Conservation (phyloP, 164 flowering plant species). For the Tetrastigma voinierianum region DNA sequence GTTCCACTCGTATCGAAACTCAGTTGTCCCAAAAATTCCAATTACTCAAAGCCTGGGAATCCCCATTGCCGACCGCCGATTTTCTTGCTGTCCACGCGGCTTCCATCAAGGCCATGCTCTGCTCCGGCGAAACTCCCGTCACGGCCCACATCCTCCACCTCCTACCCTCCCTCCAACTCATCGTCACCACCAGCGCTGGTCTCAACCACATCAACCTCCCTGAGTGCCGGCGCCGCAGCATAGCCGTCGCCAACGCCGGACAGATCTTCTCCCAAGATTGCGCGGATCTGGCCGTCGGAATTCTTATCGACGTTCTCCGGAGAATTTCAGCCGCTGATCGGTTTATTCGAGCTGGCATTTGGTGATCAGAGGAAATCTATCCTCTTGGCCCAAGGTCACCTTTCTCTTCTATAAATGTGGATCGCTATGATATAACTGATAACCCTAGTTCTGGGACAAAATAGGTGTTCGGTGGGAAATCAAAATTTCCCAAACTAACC, state of each 20-base stretch:
- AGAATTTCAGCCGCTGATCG: slow-evolving; percentile 50
- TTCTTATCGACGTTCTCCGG: slow-evolving; percentile 55
- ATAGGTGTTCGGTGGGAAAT: no score
- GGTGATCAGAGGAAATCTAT: slow-evolving; percentile 32
- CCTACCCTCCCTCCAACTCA: slow-evolving; percentile 42
- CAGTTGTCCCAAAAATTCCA: slow-evolving; percentile 14
- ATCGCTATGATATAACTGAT: no score
- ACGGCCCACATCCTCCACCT: slow-evolving; percentile 19
- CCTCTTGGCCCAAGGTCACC: slow-evolving; percentile 42
- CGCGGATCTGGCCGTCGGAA: slow-evolving; percentile 59
- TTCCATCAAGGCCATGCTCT: slow-evolving; percentile 25
- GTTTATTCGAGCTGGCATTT: slow-evolving; percentile 36
- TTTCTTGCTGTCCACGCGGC: slow-evolving; percentile 27
- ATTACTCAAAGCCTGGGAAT: slow-evolving; percentile 31
- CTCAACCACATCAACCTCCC: slow-evolving; percentile 56
- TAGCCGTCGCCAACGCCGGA: slow-evolving; percentile 44
- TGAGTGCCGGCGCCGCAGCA: slow-evolving; percentile 54
- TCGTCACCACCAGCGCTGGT: slow-evolving; percentile 61
- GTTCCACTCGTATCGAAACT: neutral
- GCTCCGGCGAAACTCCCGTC: slow-evolving; percentile 8
- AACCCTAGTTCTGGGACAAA: no score
- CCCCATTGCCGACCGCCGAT: slow-evolving; percentile 21
- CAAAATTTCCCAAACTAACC: no score
- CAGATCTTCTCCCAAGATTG: slow-evolving; percentile 45
- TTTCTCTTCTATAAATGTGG: neutral